phyloP scores from a whole-genome alignment of 306 rosid genomes.

The Biancaea sappan region DNA sequence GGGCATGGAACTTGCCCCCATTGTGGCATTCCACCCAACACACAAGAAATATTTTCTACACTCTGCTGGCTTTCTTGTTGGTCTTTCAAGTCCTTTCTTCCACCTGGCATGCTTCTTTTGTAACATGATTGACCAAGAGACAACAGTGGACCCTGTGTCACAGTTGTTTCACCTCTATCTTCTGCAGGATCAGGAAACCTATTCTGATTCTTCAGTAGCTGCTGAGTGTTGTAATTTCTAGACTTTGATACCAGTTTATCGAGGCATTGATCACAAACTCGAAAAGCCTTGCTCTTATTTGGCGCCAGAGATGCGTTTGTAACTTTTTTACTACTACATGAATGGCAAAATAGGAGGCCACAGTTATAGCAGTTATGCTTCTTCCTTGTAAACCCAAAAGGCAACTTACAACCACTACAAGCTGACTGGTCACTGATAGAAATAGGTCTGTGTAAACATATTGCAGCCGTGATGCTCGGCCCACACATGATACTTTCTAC shows the following conservation, averaged over 20 bases:
- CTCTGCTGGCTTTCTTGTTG: slow-evolving; percentile 49
- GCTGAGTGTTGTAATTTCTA: slow-evolving; percentile 37
- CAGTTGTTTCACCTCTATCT: slow-evolving; percentile 53
- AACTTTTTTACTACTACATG: slow-evolving; percentile 65
- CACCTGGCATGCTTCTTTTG: slow-evolving; percentile 55
- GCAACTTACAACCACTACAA: slow-evolving; percentile 80
- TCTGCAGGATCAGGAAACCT: slow-evolving; percentile 47
- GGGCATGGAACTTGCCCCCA: slow-evolving; percentile 92
- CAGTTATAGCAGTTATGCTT: slow-evolving; percentile 87
- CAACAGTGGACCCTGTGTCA: slow-evolving; percentile 51
- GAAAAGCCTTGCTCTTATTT: slow-evolving; percentile 61
- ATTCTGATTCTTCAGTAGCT: slow-evolving; percentile 42
- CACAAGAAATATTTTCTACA: slow-evolving; percentile 43
- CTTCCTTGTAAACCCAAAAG: slow-evolving; percentile 81
- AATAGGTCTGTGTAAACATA: slow-evolving; percentile 76
- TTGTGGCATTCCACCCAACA: slow-evolving; percentile 47
- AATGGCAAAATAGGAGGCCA: slow-evolving; percentile 72
- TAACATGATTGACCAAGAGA: slow-evolving; percentile 53
- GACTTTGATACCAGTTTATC: slow-evolving; percentile 43
- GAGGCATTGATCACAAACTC: slow-evolving; percentile 82
- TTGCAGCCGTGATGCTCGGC: slow-evolving; percentile 71
- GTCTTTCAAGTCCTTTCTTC: slow-evolving; percentile 50
- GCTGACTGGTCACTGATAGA: slow-evolving; percentile 70
- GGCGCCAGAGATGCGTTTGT: slow-evolving; percentile 77
- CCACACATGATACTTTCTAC: slow-evolving; percentile 77